Base-by-base conservation (phyloP, 495 filamentous ascomycete genomes). In the Cercophora sp. region DNA sequence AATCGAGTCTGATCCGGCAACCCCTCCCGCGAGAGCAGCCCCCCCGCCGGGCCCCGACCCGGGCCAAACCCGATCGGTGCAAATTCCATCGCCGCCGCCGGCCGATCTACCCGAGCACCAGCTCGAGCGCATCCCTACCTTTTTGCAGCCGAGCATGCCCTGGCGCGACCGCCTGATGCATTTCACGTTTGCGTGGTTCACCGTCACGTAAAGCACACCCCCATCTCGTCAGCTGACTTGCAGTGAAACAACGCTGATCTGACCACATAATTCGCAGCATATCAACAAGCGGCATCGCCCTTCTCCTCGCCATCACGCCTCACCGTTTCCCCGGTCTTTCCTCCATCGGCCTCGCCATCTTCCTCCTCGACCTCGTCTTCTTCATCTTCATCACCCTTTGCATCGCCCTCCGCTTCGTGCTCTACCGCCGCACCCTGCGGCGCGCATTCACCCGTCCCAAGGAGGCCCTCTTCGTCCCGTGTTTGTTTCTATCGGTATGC, bases 141-240 rank as follows among this genome's bases (percentile, higher is more conserved):
- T 59, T 34, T 55, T 66, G 8, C 63, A 66, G 37, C 65, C 65
- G 1, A 59, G 46, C 20, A 29, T 68, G 3, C 60, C 65, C 16
- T 64, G 63, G 55, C 58, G 60, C 39, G 49, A 63, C 18, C 72
- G 84, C 4, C 66, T 86, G 3, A 71, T 78, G 48, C 85, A 86
- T 57, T 85, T 86, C 60, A 87, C 85, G n/a, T 86, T 82, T 79
- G 83, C 83, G 20, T 87, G 83, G 78, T 89, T 83, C 63, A 85
- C 81, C 9, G 62, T 83, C 15, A 83, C 79, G 61, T 62, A 56
- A 23, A n/a, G n/a, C n/a, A n/a, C n/a, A n/a, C n/a, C n/a, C n/a
- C n/a, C n/a, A n/a, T n/a, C n/a, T n/a, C n/a, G n/a, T n/a, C n/a
- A n/a, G n/a, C n/a, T n/a, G n/a, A n/a, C n/a, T n/a, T n/a, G n/a